A percentile compares a stretch with the other conserved stretches of the same genome.
Evolutionary conservation across 1,284 basidiomycete genomes (phyloP).

Genomic region (Cystodermella granulosa): DNA sequence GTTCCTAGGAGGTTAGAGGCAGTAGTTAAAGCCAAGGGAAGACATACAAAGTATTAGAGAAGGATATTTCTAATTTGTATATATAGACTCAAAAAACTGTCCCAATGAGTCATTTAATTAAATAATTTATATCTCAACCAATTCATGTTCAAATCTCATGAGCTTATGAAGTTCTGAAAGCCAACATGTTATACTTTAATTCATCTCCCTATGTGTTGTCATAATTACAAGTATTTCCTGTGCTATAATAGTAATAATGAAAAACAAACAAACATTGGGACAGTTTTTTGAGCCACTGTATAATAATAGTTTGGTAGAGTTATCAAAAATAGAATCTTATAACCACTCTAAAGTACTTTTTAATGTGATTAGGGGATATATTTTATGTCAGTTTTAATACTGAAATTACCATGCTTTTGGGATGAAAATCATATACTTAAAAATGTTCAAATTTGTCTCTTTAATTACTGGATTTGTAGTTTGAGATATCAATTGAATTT

Average conservation of each 20-base stretch:
- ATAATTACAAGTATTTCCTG: not conserved
- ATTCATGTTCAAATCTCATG: constrained; percentile 5
- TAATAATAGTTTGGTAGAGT: too few relatives aligned
- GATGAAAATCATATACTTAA: too few relatives aligned
- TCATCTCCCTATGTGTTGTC: constrained; percentile 3
- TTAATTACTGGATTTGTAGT: too few relatives aligned
- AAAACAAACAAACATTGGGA: not conserved
- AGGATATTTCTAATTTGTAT: too few relatives aligned
- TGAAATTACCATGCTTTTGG: too few relatives aligned
- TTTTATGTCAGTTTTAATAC: too few relatives aligned
- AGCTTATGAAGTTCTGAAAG: not conserved
- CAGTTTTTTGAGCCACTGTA: not conserved
- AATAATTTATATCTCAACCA: constrained; percentile 1
- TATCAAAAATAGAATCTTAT: too few relatives aligned
- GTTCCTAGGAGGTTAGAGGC: not conserved
- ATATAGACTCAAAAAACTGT: constrained; percentile 10
- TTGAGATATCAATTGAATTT: too few relatives aligned
- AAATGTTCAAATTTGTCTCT: too few relatives aligned
- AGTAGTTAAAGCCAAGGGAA: not conserved
- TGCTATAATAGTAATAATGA: constrained; percentile 2
- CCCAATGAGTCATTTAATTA: constrained; percentile 10
- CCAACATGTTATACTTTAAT: constrained; percentile 4
- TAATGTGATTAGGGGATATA: too few relatives aligned
- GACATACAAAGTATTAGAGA: not conserved
- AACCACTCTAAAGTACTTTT: too few relatives aligned